Evolutionary conservation across 768 basidiomycete species (phyloP), one percentile per base, ranked within the genome.

Genomic region (Mycena vulgaris): DNA sequence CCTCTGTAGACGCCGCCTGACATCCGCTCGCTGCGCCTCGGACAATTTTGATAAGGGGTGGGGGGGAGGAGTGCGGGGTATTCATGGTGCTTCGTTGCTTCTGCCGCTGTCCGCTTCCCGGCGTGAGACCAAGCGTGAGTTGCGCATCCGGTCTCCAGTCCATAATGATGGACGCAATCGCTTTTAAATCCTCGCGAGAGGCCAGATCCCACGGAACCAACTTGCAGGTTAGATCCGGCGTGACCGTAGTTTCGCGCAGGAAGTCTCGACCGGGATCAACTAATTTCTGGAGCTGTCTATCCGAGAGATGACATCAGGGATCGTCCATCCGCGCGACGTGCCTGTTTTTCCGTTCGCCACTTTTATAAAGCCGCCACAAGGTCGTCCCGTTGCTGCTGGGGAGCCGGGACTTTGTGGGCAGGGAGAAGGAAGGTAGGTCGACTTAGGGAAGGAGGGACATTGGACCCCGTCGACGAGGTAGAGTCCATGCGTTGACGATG

Each of bases 171-270:
- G 52, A 40, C 5, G 63, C 63, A 28, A 63, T 27, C 19, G 51
- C 63, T 45, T 40, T 53, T 17, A 63, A 27, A 16, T 63, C 63
- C 1, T 53, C 52, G 25, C n/a, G 37, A 3, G 63, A 63, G 1
- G 52, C 51, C 21, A 63, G 39, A 39, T 63, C 52, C 39, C 35
- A 55, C 13, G 51, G 63, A 1, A 53, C 63, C 10, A 63, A 28
- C 63, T 63, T 63, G 63, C 63, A 40, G 21, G 56, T 64, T 28
- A 64, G 37, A 35, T 64, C 63, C 19, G 63, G 63, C 9, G 63
- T 40, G 3, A 63, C 45, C 8, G 45, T 57, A 37, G 53, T 27
- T 28, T 45, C 53, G 6, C 63, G 63, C 19, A 65, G 63, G 30
- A 65, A 65, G 23, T 57, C 63, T 30, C 8, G 17, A 6, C 55